phyloP scores from a whole-genome alignment of 768 basidiomycete genomes.

The Coprinopsis strossmayeri region DNA sequence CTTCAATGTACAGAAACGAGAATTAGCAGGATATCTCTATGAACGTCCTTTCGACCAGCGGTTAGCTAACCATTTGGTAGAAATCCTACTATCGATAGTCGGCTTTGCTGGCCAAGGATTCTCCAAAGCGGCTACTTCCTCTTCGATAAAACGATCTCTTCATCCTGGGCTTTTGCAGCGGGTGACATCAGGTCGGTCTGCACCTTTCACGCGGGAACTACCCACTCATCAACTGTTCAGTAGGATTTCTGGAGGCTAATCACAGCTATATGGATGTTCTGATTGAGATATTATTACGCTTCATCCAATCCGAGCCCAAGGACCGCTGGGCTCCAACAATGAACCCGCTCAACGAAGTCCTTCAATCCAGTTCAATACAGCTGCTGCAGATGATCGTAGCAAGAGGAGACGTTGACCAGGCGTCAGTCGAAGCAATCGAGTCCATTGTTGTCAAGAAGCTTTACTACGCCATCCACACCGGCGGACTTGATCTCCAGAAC shows the following conservation, averaged over 20 bases:
- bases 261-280: constrained; percentile 73
- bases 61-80: constrained; percentile 65
- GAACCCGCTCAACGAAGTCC: constrained; percentile 50
- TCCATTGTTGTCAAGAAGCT: constrained; percentile 68
- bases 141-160: constrained; percentile 56
- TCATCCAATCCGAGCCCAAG: constrained; percentile 74
- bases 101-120: constrained; percentile 90
- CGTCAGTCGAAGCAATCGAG: constrained; percentile 59
- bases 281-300: constrained; percentile 63
- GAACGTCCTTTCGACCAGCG: constrained; percentile 73
- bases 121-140: constrained; percentile 62
- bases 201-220: not conserved
- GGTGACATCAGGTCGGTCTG: constrained; percentile 48
- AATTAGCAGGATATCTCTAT: constrained; percentile 64
- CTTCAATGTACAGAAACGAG: constrained; percentile 53
- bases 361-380: constrained; percentile 75
- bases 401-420: constrained; percentile 69
- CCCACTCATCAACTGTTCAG: constrained; percentile 17
- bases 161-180: constrained; percentile 57
- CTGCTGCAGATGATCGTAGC: constrained; percentile 77
- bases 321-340: constrained; percentile 39
- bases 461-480: constrained; percentile 62
- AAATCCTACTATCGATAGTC: constrained; percentile 68
- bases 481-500: constrained; percentile 81
- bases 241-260: constrained; percentile 39